Conservation (phyloP, 768 basidiomycete genomes). For the Leccinum truebloodii region DNA sequence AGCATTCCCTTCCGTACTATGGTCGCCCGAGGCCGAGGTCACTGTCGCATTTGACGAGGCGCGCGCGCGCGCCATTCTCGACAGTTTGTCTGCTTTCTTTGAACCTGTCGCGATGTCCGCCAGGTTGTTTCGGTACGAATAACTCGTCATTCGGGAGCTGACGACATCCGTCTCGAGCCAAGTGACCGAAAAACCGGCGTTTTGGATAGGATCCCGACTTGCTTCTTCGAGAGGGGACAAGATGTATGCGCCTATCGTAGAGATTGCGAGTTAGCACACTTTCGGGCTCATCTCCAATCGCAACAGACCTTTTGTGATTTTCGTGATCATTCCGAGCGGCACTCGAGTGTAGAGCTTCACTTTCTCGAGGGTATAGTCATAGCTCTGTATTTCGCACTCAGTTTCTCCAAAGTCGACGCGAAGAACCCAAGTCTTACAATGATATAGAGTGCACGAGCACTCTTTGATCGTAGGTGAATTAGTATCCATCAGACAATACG, state of each 20-base stretch:
- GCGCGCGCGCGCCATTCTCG: slow-evolving; percentile 29
- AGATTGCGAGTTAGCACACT: background rate
- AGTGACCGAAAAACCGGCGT: slow-evolving; percentile 83
- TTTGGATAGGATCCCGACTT: slow-evolving; percentile 84
- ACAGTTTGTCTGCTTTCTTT: slow-evolving; percentile 19
- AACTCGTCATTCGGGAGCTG: slow-evolving; percentile 74
- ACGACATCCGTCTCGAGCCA: slow-evolving; percentile 74
- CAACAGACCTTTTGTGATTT: slow-evolving; percentile 71
- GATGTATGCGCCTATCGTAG: slow-evolving; percentile 82
- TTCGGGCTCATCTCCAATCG: slow-evolving; percentile 1
- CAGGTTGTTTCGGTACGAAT: slow-evolving; percentile 77
- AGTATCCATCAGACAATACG: background rate
- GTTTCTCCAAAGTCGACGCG: background rate
- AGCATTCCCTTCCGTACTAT: slow-evolving; percentile 33
- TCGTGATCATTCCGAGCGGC: slow-evolving; percentile 76
- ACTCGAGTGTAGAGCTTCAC: slow-evolving; percentile 89
- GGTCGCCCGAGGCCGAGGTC: slow-evolving; percentile 32
- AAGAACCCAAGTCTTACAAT: slow-evolving; percentile 52
- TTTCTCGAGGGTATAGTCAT: slow-evolving; percentile 91
- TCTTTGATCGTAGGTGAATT: slow-evolving; percentile 25
- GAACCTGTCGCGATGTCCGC: slow-evolving; percentile 26
- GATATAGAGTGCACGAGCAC: slow-evolving; percentile 64
- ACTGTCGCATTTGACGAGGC: slow-evolving; percentile 33
- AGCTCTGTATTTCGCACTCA: slow-evolving; percentile 55
- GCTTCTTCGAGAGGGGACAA: slow-evolving; percentile 91